Base-by-base conservation (phyloP, 2,329 filamentous ascomycete species). In the Colletotrichum eleusines region DNA sequence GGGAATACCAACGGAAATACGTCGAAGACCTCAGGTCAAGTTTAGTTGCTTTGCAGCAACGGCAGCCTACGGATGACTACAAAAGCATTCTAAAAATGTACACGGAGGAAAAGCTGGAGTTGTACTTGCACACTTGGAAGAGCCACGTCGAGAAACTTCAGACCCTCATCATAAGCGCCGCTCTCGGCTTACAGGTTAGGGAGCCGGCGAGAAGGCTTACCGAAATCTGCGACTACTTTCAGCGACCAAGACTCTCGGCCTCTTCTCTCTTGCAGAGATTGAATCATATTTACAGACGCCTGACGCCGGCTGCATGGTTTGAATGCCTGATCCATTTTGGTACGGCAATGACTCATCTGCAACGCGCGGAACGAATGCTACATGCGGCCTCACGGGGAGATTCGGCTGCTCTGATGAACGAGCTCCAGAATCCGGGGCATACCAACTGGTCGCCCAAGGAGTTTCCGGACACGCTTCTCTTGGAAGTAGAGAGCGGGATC, bases 401-500 rank as follows among this genome's bases (percentile, higher is more conserved):
- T 51, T 20, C 55, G 2, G 65, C 71, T 0, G 80, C 82, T 5
- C 74, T 88, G 0, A 46, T 81, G 0, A 78, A 74, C 12, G 87
- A 88, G 70, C 69, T 86, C 0, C 50, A 74, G 2, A 90, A 90
- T 66, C 20, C 73, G 0, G 90, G 89, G 0, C 89, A 90, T 71
- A 73, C 75, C 1, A 87, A 86, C 12, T 93, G 90, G 89, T 74
- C 84, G 7, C 84, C 86, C 0, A 12, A 75, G 0, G 71, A 86
- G 0, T 79, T 82, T 46, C 89, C 91, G 0, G 91, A 93, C 28
- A 89, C 83, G 70, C 80, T 94, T 0, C 78, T 94, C 0, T 70
- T 94, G 0, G 91, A 94, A 76, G 81, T 91, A 0, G 91, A 94
- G 63, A 88, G 84, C 42, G 84, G 85, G 0, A 82, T 94, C 1